Percentiles rank a stretch among this genome's conserved stretches.
Conservation (phyloP, 768 basidiomycete species). For the Pisolithus albus region DNA sequence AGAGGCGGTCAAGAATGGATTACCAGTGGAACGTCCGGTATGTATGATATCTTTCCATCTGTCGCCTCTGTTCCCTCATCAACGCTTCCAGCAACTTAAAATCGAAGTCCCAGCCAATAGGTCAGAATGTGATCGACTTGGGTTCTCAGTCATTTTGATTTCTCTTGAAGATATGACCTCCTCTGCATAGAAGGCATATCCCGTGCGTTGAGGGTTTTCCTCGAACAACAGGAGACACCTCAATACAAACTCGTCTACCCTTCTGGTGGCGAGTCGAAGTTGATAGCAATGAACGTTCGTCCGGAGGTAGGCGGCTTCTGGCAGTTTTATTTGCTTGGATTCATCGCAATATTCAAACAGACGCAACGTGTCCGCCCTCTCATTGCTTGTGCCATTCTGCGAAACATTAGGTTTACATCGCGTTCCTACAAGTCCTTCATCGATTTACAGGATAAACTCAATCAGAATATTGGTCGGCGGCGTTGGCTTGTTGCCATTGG, state of each 20-base stretch:
- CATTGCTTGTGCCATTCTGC: constrained; percentile 86
- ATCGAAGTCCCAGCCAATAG: constrained; percentile 99
- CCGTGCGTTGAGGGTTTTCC: constrained; percentile 76
- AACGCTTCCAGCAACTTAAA: constrained; percentile 74
- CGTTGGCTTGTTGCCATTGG: constrained; percentile 93
- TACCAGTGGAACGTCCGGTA: constrained; percentile 81
- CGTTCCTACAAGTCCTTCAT: constrained; percentile 94
- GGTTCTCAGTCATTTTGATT: constrained; percentile 3
- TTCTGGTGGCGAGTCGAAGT: constrained; percentile 53
- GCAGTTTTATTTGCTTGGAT: not conserved
- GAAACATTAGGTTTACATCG: constrained; percentile 83
- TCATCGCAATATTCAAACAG: constrained; percentile 30
- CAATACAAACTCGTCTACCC: constrained; percentile 71
- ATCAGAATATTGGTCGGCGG: constrained; percentile 89
- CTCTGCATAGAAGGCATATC: constrained; percentile 96
- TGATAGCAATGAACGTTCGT: constrained; percentile 62
- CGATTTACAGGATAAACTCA: constrained; percentile 98
- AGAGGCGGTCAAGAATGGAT: constrained; percentile 71
- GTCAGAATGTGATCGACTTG: constrained; percentile 29
- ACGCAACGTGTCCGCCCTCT: constrained; percentile 79
- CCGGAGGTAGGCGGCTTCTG: constrained; percentile 52
- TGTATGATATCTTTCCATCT: constrained; percentile 16
- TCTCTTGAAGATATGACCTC: constrained; percentile 76
- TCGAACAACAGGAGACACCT: constrained; percentile 61
- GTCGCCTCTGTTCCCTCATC: constrained; percentile 3